Evolutionary conservation across 164 flowering plant species (phyloP).

Genomic region (Aristolochia californica): DNA sequence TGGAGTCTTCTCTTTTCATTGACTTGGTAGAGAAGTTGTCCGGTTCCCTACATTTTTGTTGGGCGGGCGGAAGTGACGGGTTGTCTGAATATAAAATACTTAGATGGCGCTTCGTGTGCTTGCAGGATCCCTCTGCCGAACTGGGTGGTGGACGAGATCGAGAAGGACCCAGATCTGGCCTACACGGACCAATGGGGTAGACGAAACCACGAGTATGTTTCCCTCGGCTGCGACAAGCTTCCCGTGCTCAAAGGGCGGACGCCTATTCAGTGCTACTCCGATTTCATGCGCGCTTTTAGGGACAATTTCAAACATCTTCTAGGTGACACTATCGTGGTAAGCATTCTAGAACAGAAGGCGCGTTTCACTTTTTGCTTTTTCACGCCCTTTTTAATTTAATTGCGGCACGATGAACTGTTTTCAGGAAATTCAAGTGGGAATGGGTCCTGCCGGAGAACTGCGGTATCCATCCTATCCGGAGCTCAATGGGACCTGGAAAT

Average conservation of each 20-base stretch:
- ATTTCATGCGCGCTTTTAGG: constrained; percentile 83
- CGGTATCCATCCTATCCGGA: constrained; percentile 95
- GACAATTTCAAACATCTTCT: constrained; percentile 72
- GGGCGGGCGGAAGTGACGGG: background rate
- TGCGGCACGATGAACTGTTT: background rate
- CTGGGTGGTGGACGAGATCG: constrained; percentile 79
- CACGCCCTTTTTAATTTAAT: background rate
- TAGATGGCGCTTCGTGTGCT: no score
- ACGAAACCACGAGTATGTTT: constrained; percentile 71
- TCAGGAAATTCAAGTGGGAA: constrained; percentile 97
- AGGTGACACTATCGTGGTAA: constrained; percentile 91
- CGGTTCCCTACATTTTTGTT: no score
- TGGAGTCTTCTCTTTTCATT: no score
- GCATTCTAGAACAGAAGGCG: no score
- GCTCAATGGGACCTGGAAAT: constrained; percentile 78
- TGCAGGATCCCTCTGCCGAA: constrained; percentile 87
- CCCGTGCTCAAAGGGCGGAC: constrained; percentile 78
- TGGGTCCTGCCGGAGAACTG: constrained; percentile 98
- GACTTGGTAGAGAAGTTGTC: no score
- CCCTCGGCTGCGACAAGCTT: constrained; percentile 82
- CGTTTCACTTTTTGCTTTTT: background rate
- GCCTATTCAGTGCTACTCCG: constrained; percentile 79
- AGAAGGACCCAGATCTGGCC: constrained; percentile 68
- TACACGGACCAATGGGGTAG: constrained; percentile 95
- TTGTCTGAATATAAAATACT: background rate